Evolutionary conservation across 495 filamentous ascomycete species (phyloP).

Genomic region (Tuber magnatum): DNA sequence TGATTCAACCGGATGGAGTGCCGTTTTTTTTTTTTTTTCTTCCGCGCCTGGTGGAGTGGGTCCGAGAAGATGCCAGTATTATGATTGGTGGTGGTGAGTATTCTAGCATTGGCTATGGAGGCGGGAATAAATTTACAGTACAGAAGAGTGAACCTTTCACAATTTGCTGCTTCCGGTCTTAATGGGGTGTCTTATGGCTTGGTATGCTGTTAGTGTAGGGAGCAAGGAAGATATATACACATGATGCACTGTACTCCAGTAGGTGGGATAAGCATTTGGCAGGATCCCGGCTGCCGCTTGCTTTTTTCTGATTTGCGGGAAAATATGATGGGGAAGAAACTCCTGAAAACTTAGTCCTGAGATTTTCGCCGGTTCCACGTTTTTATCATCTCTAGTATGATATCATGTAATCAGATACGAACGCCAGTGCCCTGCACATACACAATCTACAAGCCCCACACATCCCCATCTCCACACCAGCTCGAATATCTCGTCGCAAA

Average conservation of each 20-base stretch:
- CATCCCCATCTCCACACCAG: neutral
- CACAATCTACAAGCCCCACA: neutral
- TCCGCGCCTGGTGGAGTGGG: neutral
- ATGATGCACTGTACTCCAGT: neutral
- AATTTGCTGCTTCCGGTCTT: neutral
- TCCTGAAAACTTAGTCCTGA: neutral
- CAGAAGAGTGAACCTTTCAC: neutral
- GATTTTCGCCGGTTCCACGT: neutral
- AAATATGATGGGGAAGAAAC: neutral
- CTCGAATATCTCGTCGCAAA: neutral
- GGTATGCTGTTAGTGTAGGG: neutral
- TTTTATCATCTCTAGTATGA: neutral
- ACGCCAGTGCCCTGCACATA: neutral
- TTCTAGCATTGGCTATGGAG: neutral
- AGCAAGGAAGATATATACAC: neutral
- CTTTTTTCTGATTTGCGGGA: neutral
- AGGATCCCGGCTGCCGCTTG: neutral
- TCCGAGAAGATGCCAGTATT: neutral
- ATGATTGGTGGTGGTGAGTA: neutral
- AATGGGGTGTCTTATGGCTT: neutral
- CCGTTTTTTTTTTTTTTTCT: constrained; percentile 4
- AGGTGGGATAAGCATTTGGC: neutral
- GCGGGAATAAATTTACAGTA: no score
- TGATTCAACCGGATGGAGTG: neutral
- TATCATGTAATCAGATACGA: neutral